Evolutionary conservation across 2,329 filamentous ascomycete genomes (phyloP).

Genomic region (Lachnellula hyalina): DNA sequence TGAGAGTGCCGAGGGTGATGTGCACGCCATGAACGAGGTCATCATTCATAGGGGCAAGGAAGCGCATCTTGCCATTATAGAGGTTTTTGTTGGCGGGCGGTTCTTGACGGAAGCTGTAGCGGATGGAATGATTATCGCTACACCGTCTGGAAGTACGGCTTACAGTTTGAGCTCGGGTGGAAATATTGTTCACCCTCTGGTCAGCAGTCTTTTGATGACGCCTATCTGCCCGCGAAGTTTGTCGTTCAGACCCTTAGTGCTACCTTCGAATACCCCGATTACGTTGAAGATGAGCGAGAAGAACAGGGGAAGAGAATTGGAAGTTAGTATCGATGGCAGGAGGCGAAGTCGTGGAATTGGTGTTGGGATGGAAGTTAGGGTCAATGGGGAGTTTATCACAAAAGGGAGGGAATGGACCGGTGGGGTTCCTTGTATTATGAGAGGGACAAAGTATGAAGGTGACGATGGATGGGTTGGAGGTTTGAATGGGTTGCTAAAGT

Average conservation of each 20-base stretch:
- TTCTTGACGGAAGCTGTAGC: constrained; percentile 92
- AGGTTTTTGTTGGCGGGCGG: constrained; percentile 82
- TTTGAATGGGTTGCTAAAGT: constrained; percentile 88
- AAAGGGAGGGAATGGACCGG: constrained; percentile 53
- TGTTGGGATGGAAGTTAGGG: constrained; percentile 77
- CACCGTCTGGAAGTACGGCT: constrained; percentile 90
- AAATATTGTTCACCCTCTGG: constrained; percentile 88
- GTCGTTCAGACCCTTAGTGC: constrained; percentile 83
- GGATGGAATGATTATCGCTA: constrained; percentile 90
- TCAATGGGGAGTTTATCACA: constrained; percentile 78
- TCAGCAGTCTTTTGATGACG: constrained; percentile 82
- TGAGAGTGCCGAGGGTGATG: constrained; percentile 29
- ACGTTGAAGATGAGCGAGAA: constrained; percentile 75
- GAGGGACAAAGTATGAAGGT: constrained; percentile 50
- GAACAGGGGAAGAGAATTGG: constrained; percentile 69
- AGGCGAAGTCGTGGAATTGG: constrained; percentile 58
- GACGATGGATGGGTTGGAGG: constrained; percentile 97
- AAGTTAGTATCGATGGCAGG: constrained; percentile 75
- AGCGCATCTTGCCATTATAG: constrained; percentile 85
- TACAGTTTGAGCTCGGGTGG: constrained; percentile 93
- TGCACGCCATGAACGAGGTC: constrained; percentile 88
- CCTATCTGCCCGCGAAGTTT: constrained; percentile 91
- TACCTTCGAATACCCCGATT: constrained; percentile 81
- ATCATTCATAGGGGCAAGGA: constrained; percentile 86
- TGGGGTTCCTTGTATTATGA: constrained; percentile 87